A percentile compares a stretch with the other conserved stretches of the same genome.
These are phyloP conservation scores for Phoma herbarum DNA, from an alignment of 2,329 filamentous ascomycete species.

Conservation along the genomic window DNA sequence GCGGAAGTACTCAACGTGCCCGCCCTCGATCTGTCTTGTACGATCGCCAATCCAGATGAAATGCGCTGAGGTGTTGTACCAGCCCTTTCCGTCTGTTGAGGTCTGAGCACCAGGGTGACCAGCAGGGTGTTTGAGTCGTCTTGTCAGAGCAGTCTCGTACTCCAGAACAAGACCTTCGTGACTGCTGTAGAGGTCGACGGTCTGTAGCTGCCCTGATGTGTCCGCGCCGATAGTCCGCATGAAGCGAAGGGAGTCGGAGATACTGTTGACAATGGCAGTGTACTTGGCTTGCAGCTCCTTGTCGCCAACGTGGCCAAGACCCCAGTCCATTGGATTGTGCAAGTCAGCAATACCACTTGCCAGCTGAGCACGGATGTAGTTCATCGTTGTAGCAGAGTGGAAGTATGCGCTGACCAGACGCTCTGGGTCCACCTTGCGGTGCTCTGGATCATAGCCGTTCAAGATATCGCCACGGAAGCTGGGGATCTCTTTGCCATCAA, in stretches of 20 bases:
- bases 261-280: constrained; percentile 80
- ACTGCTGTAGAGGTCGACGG: constrained; percentile 93
- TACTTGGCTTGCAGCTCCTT: constrained; percentile 86
- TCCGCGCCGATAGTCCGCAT: constrained; percentile 93
- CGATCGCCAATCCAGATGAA: constrained; percentile 99
- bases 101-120: constrained; percentile 48
- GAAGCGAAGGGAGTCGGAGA: constrained; percentile 91
- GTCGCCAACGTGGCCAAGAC: constrained; percentile 88
- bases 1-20: constrained; percentile 96
- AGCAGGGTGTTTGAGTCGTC: constrained; percentile 72
- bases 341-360: constrained; percentile 91
- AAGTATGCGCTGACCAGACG: constrained; percentile 93
- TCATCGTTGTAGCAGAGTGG: constrained; percentile 91
- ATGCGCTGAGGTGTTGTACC: constrained; percentile 94
- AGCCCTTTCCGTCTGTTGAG: constrained; percentile 64
- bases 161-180: constrained; percentile 94
- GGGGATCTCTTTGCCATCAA: constrained; percentile 81
- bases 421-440: constrained; percentile 81
- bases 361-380: constrained; percentile 87
- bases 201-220: constrained; percentile 82
- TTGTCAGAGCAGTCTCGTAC: constrained; percentile 87
- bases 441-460: constrained; percentile 82
- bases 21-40: constrained; percentile 90
- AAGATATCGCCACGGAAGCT: constrained; percentile 96
- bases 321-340: constrained; percentile 94